A percentile compares a stretch with the other conserved stretches of the same genome.
Evolutionary conservation across 2,329 filamentous ascomycete genomes (phyloP).

Genomic region (Fusarium xylarioides): DNA sequence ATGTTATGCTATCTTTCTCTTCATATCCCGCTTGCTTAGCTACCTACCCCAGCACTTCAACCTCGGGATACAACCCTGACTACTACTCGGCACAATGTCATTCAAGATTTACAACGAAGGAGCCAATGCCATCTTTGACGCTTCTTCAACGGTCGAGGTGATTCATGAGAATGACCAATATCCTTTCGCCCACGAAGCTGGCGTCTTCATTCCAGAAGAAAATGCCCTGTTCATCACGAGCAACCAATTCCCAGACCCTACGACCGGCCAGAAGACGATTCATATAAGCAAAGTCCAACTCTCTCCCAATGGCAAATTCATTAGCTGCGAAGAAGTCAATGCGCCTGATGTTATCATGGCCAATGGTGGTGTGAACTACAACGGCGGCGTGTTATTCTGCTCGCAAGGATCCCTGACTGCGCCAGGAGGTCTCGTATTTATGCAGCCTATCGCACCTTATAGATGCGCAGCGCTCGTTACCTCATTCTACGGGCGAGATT

Average conservation of each 20-base stretch:
- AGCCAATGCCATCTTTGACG: slow-evolving; percentile 46
- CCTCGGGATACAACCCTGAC: neutral
- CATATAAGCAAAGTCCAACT: slow-evolving; percentile 44
- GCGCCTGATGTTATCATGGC: slow-evolving; percentile 52
- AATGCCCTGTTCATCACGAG: slow-evolving; percentile 48
- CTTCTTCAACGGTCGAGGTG: slow-evolving; percentile 47
- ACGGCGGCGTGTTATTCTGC: slow-evolving; percentile 52
- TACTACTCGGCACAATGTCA: neutral
- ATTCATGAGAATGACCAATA: slow-evolving; percentile 51
- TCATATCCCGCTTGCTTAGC: neutral
- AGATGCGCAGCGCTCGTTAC: slow-evolving; percentile 44
- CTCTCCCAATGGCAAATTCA: neutral
- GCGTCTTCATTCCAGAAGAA: slow-evolving; percentile 45
- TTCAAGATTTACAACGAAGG: slow-evolving; percentile 26
- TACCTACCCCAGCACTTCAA: neutral
- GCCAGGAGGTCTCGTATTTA: slow-evolving; percentile 45
- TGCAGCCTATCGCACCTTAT: slow-evolving; percentile 47
- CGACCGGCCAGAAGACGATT: slow-evolving; percentile 39
- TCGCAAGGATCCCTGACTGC: slow-evolving; percentile 48
- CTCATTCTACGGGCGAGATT: slow-evolving; percentile 54
- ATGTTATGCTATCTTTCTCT: neutral
- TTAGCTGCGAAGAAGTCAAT: slow-evolving; percentile 47
- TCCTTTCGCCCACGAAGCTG: slow-evolving; percentile 61
- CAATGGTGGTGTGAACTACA: slow-evolving; percentile 60
- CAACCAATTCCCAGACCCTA: slow-evolving; percentile 42